A percentile compares a stretch with the other conserved stretches of the same genome.
Conservation (phyloP, 192 early-diverging fungal species). For the Kappamyces sp. region DNA sequence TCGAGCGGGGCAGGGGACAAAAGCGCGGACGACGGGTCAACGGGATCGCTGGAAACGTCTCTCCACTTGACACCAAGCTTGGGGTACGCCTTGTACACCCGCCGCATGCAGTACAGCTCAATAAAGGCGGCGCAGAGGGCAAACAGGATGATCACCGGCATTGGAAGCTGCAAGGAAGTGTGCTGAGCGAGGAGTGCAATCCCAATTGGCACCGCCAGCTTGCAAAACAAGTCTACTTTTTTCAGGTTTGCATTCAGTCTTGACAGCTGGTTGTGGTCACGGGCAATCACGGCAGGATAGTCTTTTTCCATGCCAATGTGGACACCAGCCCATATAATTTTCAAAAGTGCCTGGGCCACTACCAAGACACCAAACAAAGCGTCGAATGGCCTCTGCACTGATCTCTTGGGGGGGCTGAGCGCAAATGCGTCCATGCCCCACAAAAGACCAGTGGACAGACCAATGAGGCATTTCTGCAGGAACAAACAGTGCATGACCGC, state of each 20-base stretch:
- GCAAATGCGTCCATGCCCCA: too few relatives aligned
- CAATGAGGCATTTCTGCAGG: too few relatives aligned
- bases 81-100: conserved; percentile 21
- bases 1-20: neutral
- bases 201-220: conserved; percentile 29
- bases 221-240: conserved; percentile 33
- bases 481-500: too few relatives aligned
- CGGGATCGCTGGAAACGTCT: neutral
- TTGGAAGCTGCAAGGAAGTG: conserved; percentile 19
- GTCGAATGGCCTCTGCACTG: too few relatives aligned
- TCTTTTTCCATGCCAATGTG: too few relatives aligned
- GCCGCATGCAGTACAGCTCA: conserved; percentile 18
- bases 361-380: too few relatives aligned
- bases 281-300: too few relatives aligned
- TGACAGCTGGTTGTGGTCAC: neutral
- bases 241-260: conserved; percentile 25
- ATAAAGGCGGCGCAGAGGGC: conserved; percentile 22
- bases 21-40: neutral
- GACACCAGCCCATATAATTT: too few relatives aligned
- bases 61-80: conserved; percentile 1
- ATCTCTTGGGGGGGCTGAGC: too few relatives aligned
- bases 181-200: conserved; percentile 21
- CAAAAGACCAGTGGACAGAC: too few relatives aligned
- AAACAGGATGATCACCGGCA: conserved; percentile 22
- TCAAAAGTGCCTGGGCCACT: too few relatives aligned